Evolutionary conservation across 257 asterid species (phyloP), one percentile per base, ranked within the genome.

Genomic region (Euphrasia confusa): DNA sequence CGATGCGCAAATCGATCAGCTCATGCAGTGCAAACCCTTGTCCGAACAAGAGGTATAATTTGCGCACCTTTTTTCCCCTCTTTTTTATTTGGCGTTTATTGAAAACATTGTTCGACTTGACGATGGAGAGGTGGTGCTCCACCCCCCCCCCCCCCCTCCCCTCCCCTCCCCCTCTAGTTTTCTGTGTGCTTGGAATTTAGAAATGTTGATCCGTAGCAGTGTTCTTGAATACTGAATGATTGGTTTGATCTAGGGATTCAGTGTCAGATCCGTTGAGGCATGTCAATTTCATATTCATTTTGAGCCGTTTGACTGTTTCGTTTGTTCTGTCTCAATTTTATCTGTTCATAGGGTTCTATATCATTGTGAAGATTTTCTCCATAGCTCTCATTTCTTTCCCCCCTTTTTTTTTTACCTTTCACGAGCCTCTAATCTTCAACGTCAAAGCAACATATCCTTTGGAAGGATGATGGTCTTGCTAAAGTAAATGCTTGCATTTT

Each of bases 21-120:
- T 84, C 72, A 84, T 79, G 81, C 96, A 87, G 78, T 84, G 96
- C 89, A 87, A 84, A 58, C 91, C 96, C 72, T 72, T 87, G 70
- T 79, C 94, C 65, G 90, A 87, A 48, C 90, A 72, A 63, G 96
- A 87, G 90, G 96, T 87, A 21, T 2, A 32, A 30, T 14, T 52
- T 17, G 26, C 32, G 13, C 52, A n/a, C 50, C 33, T 2, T 49
- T 37, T 10, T 21, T 50, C 5, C 54, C 60, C 39, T 3, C 44
- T 45, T 56, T 53, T 24, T 39, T 39, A 44, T 53, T 21, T 37
- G 17, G 35, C 17, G 54, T 2, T 28, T 60, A 3, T 7, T 39
- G 39, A 21, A 54, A 24, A 35, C 11, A 27, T 53, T 61, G 30
- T 35, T 42, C 48, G 30, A 47, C 35, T 64, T 72, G 35, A 6